These are phyloP conservation scores for Sporisorium iseilematis-ciliati DNA, from an alignment of 1,284 basidiomycete genomes.

Conservation along the genomic window DNA sequence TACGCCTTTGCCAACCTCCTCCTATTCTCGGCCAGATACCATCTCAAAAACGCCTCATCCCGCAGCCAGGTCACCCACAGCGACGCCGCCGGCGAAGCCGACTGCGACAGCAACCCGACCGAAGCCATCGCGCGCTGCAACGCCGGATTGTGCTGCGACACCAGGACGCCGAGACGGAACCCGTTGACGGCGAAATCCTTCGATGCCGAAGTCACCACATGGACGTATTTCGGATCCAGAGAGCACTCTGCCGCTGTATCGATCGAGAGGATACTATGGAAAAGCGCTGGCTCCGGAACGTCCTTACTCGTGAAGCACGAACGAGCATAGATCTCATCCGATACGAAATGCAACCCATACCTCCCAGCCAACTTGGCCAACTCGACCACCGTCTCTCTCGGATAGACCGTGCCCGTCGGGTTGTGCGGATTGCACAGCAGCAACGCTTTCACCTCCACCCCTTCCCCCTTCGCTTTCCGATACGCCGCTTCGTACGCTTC, in stretches of 20 bases:
- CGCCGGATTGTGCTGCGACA: slow-evolving; percentile 54
- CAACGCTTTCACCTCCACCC: slow-evolving; percentile 34
- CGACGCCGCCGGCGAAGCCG: slow-evolving; percentile 32
- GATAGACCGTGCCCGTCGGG: slow-evolving; percentile 56
- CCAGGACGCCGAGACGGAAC: slow-evolving; percentile 55
- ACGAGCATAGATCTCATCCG: slow-evolving; percentile 63
- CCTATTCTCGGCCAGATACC: slow-evolving; percentile 57
- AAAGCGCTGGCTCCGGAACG: slow-evolving; percentile 26
- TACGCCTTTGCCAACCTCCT: slow-evolving; percentile 37
- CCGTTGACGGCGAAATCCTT: slow-evolving; percentile 64
- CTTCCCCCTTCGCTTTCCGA: slow-evolving; percentile 22
- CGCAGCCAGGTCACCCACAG: slow-evolving; percentile 47
- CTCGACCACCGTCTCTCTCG: slow-evolving; percentile 46
- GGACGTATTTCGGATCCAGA: slow-evolving; percentile 42
- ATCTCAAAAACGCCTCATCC: slow-evolving; percentile 42
- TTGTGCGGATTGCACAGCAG: slow-evolving; percentile 64
- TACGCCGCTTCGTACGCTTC: slow-evolving; percentile 47
- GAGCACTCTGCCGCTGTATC: slow-evolving; percentile 40
- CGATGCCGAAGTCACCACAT: slow-evolving; percentile 54
- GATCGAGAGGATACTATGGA: slow-evolving; percentile 55
- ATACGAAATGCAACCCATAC: slow-evolving; percentile 56
- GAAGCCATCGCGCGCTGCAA: slow-evolving; percentile 42
- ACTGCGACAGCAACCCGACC: slow-evolving; percentile 39
- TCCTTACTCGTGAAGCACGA: slow-evolving; percentile 41
- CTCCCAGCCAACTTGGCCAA: slow-evolving; percentile 54